phyloP scores from a whole-genome alignment of 257 asterid genomes.

The Perilla frutescens region DNA sequence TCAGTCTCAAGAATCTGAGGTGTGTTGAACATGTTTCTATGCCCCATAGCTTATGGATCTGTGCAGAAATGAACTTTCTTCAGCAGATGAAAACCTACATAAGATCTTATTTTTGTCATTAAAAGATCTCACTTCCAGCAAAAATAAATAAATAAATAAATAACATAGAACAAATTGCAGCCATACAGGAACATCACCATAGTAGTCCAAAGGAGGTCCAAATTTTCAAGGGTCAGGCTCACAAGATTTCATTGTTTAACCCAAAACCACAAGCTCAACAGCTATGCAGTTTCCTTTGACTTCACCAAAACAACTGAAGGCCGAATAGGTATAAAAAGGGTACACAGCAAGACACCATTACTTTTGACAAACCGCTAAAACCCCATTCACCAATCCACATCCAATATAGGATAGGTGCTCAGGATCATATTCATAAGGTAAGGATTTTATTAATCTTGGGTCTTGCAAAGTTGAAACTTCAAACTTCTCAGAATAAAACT shows the following conservation, averaged over 20 bases:
- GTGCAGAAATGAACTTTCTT: conserved; percentile 16
- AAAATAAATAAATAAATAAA: background rate
- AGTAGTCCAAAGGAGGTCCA: background rate
- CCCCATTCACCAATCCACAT: background rate
- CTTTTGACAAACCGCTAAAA: background rate
- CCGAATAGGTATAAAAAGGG: background rate
- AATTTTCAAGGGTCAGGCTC: conserved; percentile 3
- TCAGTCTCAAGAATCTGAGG: conserved; percentile 66
- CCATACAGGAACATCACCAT: background rate
- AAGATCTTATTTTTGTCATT: conserved; percentile 12
- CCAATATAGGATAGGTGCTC: conserved; percentile 2
- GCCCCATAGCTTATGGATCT: conserved; percentile 60
- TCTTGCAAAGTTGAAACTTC: background rate
- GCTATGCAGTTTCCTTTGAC: background rate
- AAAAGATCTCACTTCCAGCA: conserved; percentile 12
- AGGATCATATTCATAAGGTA: background rate
- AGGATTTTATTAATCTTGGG: background rate
- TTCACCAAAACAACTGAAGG: conserved; percentile 6
- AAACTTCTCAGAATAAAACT: conserved; percentile 5
- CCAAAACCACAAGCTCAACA: conserved; percentile 1
- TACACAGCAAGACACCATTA: background rate
- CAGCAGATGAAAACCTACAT: conserved; percentile 42
- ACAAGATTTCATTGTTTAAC: conserved; percentile 11
- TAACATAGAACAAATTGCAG: conserved; percentile 7
- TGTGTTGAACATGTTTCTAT: conserved; percentile 59